These are phyloP conservation scores for Phalaenopsis hybrid DNA, from an alignment of 116 monocot genomes.

Conservation along the genomic window DNA sequence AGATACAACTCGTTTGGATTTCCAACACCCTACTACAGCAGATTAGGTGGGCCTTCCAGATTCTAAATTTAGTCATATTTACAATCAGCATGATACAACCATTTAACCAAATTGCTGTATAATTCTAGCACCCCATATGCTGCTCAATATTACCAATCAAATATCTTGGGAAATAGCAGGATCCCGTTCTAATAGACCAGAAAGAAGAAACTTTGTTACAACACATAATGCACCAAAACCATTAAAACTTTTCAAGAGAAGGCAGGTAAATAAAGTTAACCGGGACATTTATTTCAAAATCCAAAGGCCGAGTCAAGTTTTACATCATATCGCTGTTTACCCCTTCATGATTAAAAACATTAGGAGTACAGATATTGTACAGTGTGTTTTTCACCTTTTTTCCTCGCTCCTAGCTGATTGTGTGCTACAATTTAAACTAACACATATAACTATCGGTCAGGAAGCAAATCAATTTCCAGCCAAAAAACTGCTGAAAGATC, in stretches of 20 bases:
- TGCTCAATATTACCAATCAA: background rate
- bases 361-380: background rate
- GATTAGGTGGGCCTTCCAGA: background rate
- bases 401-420: background rate
- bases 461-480: background rate
- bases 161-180: background rate
- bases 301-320: background rate
- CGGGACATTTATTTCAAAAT: background rate
- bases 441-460: background rate
- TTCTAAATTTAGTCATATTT: background rate
- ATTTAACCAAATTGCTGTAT: background rate
- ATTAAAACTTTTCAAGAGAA: background rate
- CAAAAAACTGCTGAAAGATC: background rate
- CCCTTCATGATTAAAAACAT: background rate
- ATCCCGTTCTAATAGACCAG: background rate
- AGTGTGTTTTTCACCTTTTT: background rate
- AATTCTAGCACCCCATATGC: background rate
- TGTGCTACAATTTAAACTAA: background rate
- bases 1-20: background rate
- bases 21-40: background rate
- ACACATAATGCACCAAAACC: background rate
- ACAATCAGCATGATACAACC: background rate
- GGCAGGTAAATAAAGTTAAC: background rate
- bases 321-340: background rate
- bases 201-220: background rate